These are phyloP conservation scores for Colletotrichum truncatum DNA, from an alignment of 2,329 filamentous ascomycete species.

Conservation along the genomic window DNA sequence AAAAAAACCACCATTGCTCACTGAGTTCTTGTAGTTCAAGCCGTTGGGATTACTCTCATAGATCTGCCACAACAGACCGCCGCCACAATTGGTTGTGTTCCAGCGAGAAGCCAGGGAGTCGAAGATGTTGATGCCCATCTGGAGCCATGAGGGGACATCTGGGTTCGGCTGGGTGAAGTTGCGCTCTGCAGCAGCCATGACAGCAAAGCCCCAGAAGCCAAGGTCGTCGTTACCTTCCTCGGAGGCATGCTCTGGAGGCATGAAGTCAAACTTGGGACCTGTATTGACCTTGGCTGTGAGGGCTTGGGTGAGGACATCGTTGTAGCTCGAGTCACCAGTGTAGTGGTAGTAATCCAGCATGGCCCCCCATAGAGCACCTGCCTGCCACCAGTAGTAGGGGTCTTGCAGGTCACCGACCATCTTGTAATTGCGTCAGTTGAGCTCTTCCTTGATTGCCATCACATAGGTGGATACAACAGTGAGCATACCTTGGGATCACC, in stretches of 20 bases:
- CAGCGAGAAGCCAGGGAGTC: slow-evolving; percentile 75
- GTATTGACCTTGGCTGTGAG: slow-evolving; percentile 64
- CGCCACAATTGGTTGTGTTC: slow-evolving; percentile 73
- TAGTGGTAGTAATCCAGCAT: slow-evolving; percentile 77
- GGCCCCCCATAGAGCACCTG: slow-evolving; percentile 71
- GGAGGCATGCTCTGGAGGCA: slow-evolving; percentile 63
- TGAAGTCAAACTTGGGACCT: slow-evolving; percentile 67
- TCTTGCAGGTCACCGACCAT: slow-evolving; percentile 69
- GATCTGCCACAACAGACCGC: slow-evolving; percentile 86
- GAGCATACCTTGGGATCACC: slow-evolving; percentile 56
- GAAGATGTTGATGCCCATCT: slow-evolving; percentile 77
- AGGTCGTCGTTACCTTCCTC: slow-evolving; percentile 80
- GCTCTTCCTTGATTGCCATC: neutral
- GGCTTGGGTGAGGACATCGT: slow-evolving; percentile 66
- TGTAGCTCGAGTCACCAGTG: slow-evolving; percentile 70
- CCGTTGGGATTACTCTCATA: slow-evolving; percentile 77
- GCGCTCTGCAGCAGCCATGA: slow-evolving; percentile 74
- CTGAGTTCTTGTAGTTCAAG: slow-evolving; percentile 84
- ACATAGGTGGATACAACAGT: slow-evolving; percentile 11
- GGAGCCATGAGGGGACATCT: slow-evolving; percentile 68
- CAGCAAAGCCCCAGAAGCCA: slow-evolving; percentile 76
- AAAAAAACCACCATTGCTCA: slow-evolving; percentile 86
- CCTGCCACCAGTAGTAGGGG: slow-evolving; percentile 77
- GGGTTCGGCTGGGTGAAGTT: slow-evolving; percentile 71
- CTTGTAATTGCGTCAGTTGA: slow-evolving; percentile 36